phyloP scores from a whole-genome alignment of 148 eudicot species.

The Amaranthus hypochondriacus region DNA sequence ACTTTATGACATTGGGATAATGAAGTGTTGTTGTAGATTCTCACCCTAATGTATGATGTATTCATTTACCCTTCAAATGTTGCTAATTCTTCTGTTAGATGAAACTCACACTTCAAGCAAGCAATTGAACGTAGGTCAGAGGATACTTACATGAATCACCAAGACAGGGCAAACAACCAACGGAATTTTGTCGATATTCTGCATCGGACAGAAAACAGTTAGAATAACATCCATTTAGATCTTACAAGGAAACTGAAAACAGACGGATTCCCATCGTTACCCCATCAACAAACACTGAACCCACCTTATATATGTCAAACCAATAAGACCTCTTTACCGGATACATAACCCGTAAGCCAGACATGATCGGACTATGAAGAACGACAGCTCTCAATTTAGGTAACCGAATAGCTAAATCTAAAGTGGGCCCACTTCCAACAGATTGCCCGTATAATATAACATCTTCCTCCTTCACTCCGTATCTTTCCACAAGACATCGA shows the following conservation, averaged over 20 bases:
- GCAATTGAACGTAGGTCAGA: not conserved
- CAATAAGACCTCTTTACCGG: constrained; percentile 85
- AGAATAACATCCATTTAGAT: not conserved
- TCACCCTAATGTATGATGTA: not conserved
- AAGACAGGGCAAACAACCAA: constrained; percentile 60
- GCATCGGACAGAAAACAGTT: constrained; percentile 25
- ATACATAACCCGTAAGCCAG: constrained; percentile 91
- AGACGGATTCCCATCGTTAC: not conserved
- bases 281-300: not conserved
- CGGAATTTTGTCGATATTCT: constrained; percentile 87
- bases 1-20: not conserved
- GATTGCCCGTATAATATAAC: constrained; percentile 90
- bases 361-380: constrained; percentile 88
- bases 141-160: constrained; percentile 70
- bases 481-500: constrained; percentile 72
- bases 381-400: constrained; percentile 83
- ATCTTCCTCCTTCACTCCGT: constrained; percentile 86
- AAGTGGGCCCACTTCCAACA: constrained; percentile 92
- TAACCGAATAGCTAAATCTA: constrained; percentile 77
- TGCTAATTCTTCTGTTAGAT: not conserved
- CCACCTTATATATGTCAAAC: constrained; percentile 96
- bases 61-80: not conserved
- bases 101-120: not conserved
- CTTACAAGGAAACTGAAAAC: not conserved
- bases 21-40: not conserved